Evolutionary conservation across 2,329 filamentous ascomycete species (phyloP).

Genomic region (Pseudogymnoascus sp.): DNA sequence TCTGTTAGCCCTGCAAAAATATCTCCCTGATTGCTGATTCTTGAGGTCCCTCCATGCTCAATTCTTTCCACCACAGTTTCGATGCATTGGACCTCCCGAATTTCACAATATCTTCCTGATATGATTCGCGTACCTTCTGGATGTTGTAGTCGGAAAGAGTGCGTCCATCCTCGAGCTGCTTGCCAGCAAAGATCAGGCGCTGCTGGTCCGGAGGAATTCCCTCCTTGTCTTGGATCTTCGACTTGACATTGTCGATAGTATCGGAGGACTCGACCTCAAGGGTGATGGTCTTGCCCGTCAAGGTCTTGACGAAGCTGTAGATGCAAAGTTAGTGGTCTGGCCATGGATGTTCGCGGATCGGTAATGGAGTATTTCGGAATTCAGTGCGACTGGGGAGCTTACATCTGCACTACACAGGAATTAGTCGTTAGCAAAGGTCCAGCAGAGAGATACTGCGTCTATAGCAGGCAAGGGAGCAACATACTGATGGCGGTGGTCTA

Average conservation of each 20-base stretch:
- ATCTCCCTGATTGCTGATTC: background rate
- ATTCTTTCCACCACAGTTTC: background rate
- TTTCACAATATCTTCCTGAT: background rate
- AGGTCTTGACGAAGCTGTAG: conserved; percentile 97
- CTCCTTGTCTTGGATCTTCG: conserved; percentile 99
- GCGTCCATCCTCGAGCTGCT: conserved; percentile 98
- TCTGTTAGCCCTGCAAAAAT: background rate
- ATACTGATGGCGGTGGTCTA: conserved; percentile 44
- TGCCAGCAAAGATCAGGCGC: conserved; percentile 97
- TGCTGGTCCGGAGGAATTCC: conserved; percentile 97
- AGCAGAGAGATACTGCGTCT: conserved; percentile 6
- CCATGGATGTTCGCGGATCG: conserved; percentile 20
- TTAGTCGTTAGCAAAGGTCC: conserved; percentile 40
- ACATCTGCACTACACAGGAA: conserved; percentile 74
- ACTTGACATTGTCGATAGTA: conserved; percentile 99
- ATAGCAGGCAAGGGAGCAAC: conserved; percentile 27
- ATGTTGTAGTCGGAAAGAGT: conserved; percentile 99
- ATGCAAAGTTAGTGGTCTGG: conserved; percentile 18
- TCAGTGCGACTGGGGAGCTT: conserved; percentile 39
- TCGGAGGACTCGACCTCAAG: conserved; percentile 98
- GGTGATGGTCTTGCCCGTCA: conserved; percentile 99
- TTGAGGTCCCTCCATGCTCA: background rate
- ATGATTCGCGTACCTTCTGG: conserved; percentile 68
- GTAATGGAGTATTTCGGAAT: conserved; percentile 14
- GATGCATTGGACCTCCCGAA: conserved; percentile 8